phyloP scores from a whole-genome alignment of 73 alveolate genomes.

The Tetrahymena thermophila region DNA sequence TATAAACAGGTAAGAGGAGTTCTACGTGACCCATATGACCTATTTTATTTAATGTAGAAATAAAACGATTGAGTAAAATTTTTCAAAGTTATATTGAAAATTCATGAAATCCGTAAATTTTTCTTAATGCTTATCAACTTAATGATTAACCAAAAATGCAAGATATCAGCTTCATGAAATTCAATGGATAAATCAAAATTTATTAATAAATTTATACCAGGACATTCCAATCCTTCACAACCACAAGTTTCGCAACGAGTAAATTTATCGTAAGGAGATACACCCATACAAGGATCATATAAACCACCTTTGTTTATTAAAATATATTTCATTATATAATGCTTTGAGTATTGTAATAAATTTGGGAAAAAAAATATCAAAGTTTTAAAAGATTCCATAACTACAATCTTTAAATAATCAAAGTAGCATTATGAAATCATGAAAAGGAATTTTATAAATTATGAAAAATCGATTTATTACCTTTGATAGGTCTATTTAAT shows the following conservation, averaged over 20 bases:
- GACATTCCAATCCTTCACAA: slow-evolving; percentile 54
- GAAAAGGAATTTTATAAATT: background rate
- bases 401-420: background rate
- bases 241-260: slow-evolving; percentile 80
- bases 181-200: background rate
- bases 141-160: background rate
- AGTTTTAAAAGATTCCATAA: background rate
- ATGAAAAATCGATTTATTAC: background rate
- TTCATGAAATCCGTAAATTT: background rate
- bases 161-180: background rate
- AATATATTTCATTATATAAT: background rate
- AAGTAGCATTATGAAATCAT: background rate
- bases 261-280: slow-evolving; percentile 49
- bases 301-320: slow-evolving; percentile 51
- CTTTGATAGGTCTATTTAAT: slow-evolving; percentile 18
- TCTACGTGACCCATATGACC: slow-evolving; percentile 81
- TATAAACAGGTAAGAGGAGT: slow-evolving; percentile 63
- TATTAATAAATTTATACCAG: background rate
- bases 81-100: background rate
- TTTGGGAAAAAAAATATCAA: background rate
- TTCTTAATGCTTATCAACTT: background rate
- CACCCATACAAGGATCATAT: slow-evolving; percentile 73
- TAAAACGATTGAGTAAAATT: background rate
- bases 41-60: background rate
- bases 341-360: background rate